These are phyloP conservation scores for Aspergillus oerlinghausenensis DNA, from an alignment of 2,329 filamentous ascomycete species.

Conservation along the genomic window DNA sequence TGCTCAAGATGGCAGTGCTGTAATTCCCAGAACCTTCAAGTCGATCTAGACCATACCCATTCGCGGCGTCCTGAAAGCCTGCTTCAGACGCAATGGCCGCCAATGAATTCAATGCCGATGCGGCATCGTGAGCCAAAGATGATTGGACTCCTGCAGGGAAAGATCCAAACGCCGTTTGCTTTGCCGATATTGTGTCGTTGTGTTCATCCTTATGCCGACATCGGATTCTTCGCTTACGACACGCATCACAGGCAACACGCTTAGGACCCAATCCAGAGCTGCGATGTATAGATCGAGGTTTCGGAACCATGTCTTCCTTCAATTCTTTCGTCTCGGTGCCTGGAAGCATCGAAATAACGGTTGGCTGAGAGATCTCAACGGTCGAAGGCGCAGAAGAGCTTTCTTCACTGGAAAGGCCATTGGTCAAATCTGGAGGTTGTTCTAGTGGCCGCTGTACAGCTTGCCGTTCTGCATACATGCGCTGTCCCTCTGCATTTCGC, in stretches of 20 bases:
- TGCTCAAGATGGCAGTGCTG: constrained; percentile 22
- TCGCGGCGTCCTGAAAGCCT: constrained; percentile 25
- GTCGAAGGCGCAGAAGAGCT: constrained; percentile 20
- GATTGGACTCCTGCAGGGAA: constrained; percentile 29
- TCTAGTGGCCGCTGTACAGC: constrained; percentile 33
- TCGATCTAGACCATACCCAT: constrained; percentile 22
- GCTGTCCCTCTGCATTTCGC: constrained; percentile 44
- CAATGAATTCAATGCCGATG: constrained; percentile 35
- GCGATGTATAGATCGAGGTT: constrained; percentile 47
- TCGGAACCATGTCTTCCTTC: constrained; percentile 28
- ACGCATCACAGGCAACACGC: constrained; percentile 57
- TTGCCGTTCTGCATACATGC: constrained; percentile 37
- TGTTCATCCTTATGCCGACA: constrained; percentile 60
- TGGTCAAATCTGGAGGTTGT: constrained; percentile 15
- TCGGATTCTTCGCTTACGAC: constrained; percentile 57
- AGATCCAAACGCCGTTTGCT: constrained; percentile 26
- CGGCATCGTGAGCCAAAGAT: constrained; percentile 34
- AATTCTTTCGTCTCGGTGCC: constrained; percentile 11
- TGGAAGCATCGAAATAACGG: constrained; percentile 8
- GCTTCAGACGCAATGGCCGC: constrained; percentile 36
- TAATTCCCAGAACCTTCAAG: constrained; percentile 26
- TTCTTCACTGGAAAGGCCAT: constrained; percentile 9
- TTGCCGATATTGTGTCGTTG: constrained; percentile 22
- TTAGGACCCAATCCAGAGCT: constrained; percentile 58
- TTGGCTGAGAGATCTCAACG: constrained; percentile 19